Base-by-base conservation (phyloP, 1,139 yeast species). In the Tardiomyces digboiensis region DNA sequence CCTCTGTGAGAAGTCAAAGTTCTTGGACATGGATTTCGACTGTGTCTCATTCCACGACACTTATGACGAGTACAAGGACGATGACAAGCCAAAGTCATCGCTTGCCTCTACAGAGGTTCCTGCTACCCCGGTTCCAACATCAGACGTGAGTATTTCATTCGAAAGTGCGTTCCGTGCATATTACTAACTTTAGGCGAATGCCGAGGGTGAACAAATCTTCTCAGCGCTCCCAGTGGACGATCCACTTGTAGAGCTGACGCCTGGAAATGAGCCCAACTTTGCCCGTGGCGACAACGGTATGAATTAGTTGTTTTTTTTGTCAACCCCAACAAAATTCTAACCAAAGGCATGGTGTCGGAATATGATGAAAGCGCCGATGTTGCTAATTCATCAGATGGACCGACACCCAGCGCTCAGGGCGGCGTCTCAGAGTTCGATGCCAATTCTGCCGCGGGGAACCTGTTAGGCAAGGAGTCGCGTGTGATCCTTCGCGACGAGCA, bases 1-100 rank as follows among this genome's bases (percentile, higher is more conserved):
- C 20, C 66, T 74, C 48, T 91, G 98, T 67, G 66, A 70, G 47
- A 66, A 72, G 39, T 67, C 88, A 43, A 79, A 79, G 65, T 68
- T 79, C 55, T 54, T 84, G 21, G 60, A 70, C 18, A 68, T 75
- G 98, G 98, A 91, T 70, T 91, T 80, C 61, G 83, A 81, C 58
- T 91, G 98, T 66, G 68, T 68, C 51, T 58, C 71, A 19, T 86
- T 75, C 69, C 72, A 71, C 44, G 67, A 59, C 21, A 49, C 56
- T 12, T 49, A 46, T 37, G 55, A 52, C 10, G 59, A 53, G 23
- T 66, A 65, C 50, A 48, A 43, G 20, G 48, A 44, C 39, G 49
- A 46, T 36, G 51, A 5, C 8, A 26, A 26, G 33, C 16, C 10
- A 16, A 26, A 5, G 5, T 16, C 33, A 16, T 26, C 33, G 33